Conservation (phyloP, 139 green algal genomes). For the Picochlorum sp. region DNA sequence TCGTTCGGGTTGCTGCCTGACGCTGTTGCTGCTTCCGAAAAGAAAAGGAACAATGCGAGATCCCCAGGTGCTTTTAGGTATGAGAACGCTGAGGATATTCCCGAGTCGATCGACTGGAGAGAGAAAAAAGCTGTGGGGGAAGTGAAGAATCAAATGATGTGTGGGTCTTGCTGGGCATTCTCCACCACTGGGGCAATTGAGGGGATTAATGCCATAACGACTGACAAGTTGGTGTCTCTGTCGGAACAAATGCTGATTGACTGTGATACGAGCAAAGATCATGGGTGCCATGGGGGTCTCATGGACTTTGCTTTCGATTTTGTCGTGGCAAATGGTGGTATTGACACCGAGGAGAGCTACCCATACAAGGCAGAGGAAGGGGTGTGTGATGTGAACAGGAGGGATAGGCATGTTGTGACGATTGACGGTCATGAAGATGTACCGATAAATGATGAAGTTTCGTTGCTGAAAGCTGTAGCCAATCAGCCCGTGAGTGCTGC, state of each 20-base stretch:
- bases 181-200: slow-evolving; percentile 84
- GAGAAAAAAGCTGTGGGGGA: slow-evolving; percentile 62
- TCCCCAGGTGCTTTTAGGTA: slow-evolving; percentile 29
- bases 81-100: slow-evolving; percentile 30
- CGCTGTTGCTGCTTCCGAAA: slow-evolving; percentile 47
- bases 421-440: slow-evolving; percentile 88
- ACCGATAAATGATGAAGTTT: slow-evolving; percentile 59
- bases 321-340: slow-evolving; percentile 74
- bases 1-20: background rate
- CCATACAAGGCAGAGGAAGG: slow-evolving; percentile 39
- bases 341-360: slow-evolving; percentile 86
- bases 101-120: slow-evolving; percentile 69
- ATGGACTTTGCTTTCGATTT: slow-evolving; percentile 92
- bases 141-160: slow-evolving; percentile 93
- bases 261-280: slow-evolving; percentile 58
- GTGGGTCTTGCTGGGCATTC: slow-evolving; percentile 95
- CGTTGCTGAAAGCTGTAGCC: slow-evolving; percentile 52
- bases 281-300: slow-evolving; percentile 82
- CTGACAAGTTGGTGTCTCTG: slow-evolving; percentile 63
- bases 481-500: slow-evolving; percentile 86
- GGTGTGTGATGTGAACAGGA: slow-evolving; percentile 41
- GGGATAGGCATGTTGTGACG: slow-evolving; percentile 57
- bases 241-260: slow-evolving; percentile 88
- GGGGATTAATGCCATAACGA: slow-evolving; percentile 78
- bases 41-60: background rate